Conservation (phyloP, 768 basidiomycete species). For the Hygrophoropsis aurantiaca region DNA sequence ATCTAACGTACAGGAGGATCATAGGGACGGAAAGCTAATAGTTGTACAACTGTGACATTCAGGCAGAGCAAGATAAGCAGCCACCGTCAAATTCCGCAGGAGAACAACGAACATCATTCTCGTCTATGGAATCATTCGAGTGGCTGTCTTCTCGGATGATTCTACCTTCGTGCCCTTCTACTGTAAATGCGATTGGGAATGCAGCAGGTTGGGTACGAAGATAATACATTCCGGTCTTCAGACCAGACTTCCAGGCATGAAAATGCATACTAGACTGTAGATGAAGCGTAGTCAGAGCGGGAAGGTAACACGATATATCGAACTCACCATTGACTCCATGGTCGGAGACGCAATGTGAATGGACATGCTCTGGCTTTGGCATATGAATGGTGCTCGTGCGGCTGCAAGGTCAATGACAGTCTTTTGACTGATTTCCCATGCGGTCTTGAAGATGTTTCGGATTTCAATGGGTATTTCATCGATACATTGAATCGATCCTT, state of each 20-base stretch:
- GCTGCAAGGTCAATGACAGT: conserved; percentile 91
- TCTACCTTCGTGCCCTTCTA: too few relatives aligned
- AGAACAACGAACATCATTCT: too few relatives aligned
- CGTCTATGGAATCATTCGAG: too few relatives aligned
- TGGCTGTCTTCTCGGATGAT: too few relatives aligned
- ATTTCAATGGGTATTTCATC: conserved; percentile 78
- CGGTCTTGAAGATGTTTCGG: conserved; percentile 95
- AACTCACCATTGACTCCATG: conserved; percentile 80
- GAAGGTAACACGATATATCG: too few relatives aligned
- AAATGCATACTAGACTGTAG: conserved; percentile 26
- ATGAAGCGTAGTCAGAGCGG: conserved; percentile 51
- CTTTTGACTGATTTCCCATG: conserved; percentile 96
- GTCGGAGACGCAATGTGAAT: conserved; percentile 83
- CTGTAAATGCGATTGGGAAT: too few relatives aligned
- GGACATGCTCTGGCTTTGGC: conserved; percentile 87
- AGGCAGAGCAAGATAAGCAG: too few relatives aligned
- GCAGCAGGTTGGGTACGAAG: too few relatives aligned
- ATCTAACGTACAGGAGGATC: too few relatives aligned
- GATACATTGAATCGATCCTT: conserved; percentile 79
- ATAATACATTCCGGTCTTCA: conserved; percentile 29
- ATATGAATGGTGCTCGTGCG: conserved; percentile 91
- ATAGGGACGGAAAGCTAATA: too few relatives aligned
- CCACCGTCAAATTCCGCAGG: too few relatives aligned
- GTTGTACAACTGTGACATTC: too few relatives aligned
- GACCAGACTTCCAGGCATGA: conserved; percentile 33